Evolutionary conservation across 371 early-diverging fungal genomes (phyloP).

Genomic region (Quaeritorhiza haematococci): DNA sequence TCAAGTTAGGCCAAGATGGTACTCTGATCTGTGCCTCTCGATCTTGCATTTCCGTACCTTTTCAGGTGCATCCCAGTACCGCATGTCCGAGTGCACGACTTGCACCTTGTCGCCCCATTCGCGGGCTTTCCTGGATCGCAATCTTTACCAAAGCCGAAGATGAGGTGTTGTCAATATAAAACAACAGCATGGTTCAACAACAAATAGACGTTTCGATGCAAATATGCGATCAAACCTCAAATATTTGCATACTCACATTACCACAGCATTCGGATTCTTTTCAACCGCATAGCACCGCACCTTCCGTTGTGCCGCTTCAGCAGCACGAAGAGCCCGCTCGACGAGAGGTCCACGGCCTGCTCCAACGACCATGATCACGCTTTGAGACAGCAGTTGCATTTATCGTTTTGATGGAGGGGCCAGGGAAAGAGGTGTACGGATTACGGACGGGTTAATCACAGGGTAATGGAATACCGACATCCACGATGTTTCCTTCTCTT

Average conservation of each 20-base stretch:
- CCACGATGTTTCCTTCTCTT: no score
- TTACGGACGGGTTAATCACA: no score
- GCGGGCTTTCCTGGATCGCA: slow-evolving; percentile 66
- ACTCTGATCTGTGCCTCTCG: no score
- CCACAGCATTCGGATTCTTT: slow-evolving; percentile 92
- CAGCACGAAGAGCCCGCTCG: slow-evolving; percentile 73
- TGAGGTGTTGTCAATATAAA: neutral
- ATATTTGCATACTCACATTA: slow-evolving; percentile 56
- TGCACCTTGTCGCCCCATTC: slow-evolving; percentile 79
- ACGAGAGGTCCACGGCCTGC: slow-evolving; percentile 49
- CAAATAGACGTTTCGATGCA: neutral
- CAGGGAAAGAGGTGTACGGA: no score
- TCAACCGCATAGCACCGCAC: slow-evolving; percentile 82
- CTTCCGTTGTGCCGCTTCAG: slow-evolving; percentile 56
- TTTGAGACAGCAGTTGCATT: no score
- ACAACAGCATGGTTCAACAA: neutral
- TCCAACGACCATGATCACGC: slow-evolving; percentile 39
- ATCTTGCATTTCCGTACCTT: slow-evolving; percentile 43
- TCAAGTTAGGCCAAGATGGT: no score
- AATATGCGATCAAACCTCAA: neutral
- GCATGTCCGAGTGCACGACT: slow-evolving; percentile 86
- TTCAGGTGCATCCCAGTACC: slow-evolving; percentile 72
- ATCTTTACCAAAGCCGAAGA: slow-evolving; percentile 45
- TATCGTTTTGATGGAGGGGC: no score
- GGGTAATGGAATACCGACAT: no score